Evolutionary conservation across 1,139 yeast genomes (phyloP).

Genomic region (Meyerozyma smithsonii): DNA sequence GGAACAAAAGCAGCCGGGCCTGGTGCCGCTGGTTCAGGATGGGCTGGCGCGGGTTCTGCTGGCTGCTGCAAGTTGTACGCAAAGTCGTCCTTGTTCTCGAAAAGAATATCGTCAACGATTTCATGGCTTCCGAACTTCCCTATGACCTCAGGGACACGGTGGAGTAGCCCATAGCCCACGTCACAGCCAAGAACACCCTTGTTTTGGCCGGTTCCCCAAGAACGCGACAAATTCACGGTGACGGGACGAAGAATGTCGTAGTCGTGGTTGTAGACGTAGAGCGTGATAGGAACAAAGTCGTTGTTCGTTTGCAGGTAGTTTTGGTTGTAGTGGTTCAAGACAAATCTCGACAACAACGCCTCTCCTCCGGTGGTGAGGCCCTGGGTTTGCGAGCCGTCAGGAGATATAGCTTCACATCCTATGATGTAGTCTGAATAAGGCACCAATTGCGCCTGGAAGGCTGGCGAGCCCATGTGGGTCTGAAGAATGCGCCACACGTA

Average conservation of each 20-base stretch:
- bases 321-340: conserved; percentile 51
- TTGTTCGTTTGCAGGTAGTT: conserved; percentile 34
- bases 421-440: conserved; percentile 87
- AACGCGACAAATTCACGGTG: conserved; percentile 50
- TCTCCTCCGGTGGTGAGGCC: conserved; percentile 82
- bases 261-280: conserved; percentile 87
- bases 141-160: conserved; percentile 69
- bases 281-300: conserved; percentile 39
- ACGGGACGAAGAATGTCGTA: conserved; percentile 84
- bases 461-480: conserved; percentile 78
- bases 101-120: conserved; percentile 34
- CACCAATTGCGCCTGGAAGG: conserved; percentile 74
- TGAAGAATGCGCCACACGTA: conserved; percentile 84
- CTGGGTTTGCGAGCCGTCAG: conserved; percentile 49
- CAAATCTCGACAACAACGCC: conserved; percentile 64
- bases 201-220: conserved; percentile 49
- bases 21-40: conserved; percentile 8
- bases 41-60: conserved; percentile 13
- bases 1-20: conserved; percentile 1
- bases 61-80: conserved; percentile 10
- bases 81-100: conserved; percentile 23
- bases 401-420: conserved; percentile 65
- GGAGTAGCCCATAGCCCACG: conserved; percentile 88
- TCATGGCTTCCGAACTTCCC: conserved; percentile 41
- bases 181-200: conserved; percentile 88